phyloP scores from a whole-genome alignment of 2,329 filamentous ascomycete species.

The Fusarium goolgardi region DNA sequence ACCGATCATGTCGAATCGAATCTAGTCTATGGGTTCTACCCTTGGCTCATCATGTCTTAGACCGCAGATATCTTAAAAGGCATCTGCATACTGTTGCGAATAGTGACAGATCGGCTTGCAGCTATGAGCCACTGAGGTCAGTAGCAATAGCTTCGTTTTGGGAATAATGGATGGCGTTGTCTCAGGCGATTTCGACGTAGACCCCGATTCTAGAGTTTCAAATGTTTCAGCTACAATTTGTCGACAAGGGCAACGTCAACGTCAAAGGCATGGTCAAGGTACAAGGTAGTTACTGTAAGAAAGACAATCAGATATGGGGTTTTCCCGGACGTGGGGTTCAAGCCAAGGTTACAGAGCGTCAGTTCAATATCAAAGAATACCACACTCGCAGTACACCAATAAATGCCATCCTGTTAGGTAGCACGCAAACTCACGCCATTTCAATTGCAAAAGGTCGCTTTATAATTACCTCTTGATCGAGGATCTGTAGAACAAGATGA shows the following conservation, averaged over 20 bases:
- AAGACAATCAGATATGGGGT: conserved; percentile 6
- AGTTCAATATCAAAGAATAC: conserved; percentile 25
- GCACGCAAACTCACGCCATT: conserved; percentile 20
- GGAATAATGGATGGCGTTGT: conserved; percentile 25
- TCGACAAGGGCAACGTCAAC: not conserved
- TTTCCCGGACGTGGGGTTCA: conserved; percentile 28
- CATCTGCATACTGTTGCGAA: conserved; percentile 13
- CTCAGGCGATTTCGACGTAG: conserved; percentile 7
- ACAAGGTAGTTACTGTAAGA: conserved; percentile 8
- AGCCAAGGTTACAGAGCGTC: conserved; percentile 10
- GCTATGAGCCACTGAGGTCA: conserved; percentile 11
- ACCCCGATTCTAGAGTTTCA: conserved; percentile 3
- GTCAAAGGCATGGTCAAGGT: not conserved
- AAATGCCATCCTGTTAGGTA: conserved; percentile 5
- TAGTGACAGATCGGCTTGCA: conserved; percentile 28
- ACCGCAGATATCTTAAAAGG: conserved; percentile 8
- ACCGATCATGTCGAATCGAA: conserved; percentile 6
- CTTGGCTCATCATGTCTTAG: conserved; percentile 31
- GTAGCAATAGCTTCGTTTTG: conserved; percentile 20
- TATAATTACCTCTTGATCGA: conserved; percentile 9
- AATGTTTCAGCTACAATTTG: conserved; percentile 1
- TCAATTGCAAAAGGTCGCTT: conserved; percentile 19
- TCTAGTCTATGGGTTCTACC: not conserved
- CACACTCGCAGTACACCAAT: conserved; percentile 12
- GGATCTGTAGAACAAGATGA: conserved; percentile 30